Evolutionary conservation across 2,329 filamentous ascomycete species (phyloP), one percentile per base, ranked within the genome.

Genomic region (Zopfia rhizophila): DNA sequence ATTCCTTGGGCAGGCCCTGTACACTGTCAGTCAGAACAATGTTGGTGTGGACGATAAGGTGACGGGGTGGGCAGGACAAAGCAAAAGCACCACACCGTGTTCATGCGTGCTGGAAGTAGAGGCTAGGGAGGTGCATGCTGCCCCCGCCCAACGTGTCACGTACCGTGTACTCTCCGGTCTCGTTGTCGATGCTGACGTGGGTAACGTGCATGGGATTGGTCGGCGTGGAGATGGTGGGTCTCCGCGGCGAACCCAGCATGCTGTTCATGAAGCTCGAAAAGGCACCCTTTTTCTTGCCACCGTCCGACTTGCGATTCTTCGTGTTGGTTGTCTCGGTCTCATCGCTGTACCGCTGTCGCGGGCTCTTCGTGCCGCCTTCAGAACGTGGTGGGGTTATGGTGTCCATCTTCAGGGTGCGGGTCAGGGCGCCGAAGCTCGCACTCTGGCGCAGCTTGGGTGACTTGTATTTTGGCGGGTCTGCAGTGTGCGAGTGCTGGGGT

Each of bases 131-230:
- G 36, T n/a, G n/a, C n/a, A n/a, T n/a, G n/a, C n/a, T n/a, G n/a
- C n/a, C n/a, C n/a, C n/a, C n/a, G n/a, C 14, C n/a, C 36, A 43
- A 51, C 39, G 57, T 51, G 61, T 45, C 48, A 72, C 70, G 51
- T 80, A 96, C 91, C 46, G 93, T 97, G 72, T 96, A 99, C 75
- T 96, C 90, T 58, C 94, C 94, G 3, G 94, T 97, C 64, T 90
- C 83, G 75, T 94, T 96, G 74, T 99, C 93, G 72, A 96, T 97
- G 61, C 93, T 93, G 57, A 99, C 94, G 73, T 99, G 94, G 45
- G 93, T 97, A 63, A 99, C 90, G 75, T 97, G 94, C 49, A 97
- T 91, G 36, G 94, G 94, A 65, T 99, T 97, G 73, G 96, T 92
- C 42, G 94, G 94, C 25, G 91, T 90, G n/a, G 94, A 97, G 63